Percentiles rank a stretch among this genome's conserved stretches.
phyloP scores from a whole-genome alignment of 192 early-diverging fungal species.

The Cetraspora pellucida region DNA sequence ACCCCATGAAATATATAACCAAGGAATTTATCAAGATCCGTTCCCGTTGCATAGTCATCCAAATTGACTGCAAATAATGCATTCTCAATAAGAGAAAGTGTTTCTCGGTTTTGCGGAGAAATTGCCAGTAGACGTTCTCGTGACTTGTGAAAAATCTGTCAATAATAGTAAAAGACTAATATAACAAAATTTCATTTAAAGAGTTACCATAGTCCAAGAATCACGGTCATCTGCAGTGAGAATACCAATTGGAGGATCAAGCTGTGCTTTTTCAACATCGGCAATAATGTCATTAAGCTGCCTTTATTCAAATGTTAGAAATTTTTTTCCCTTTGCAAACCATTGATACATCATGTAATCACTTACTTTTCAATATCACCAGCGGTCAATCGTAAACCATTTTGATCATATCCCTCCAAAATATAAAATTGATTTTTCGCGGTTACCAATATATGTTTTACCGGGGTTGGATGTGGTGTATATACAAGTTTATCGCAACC shows the following conservation, averaged over 20 bases:
- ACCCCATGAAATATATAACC: slow-evolving; percentile 62
- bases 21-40: slow-evolving; percentile 37
- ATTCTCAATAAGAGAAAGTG: slow-evolving; percentile 66
- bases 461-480: slow-evolving; percentile 43
- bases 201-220: slow-evolving; percentile 62
- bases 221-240: slow-evolving; percentile 83
- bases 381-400: slow-evolving; percentile 58
- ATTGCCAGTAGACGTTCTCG: slow-evolving; percentile 68
- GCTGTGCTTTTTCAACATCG: slow-evolving; percentile 47
- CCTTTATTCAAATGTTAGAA: slow-evolving; percentile 43
- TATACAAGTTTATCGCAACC: slow-evolving; percentile 72
- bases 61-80: slow-evolving; percentile 76
- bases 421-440: slow-evolving; percentile 79
- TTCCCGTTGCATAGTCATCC: slow-evolving; percentile 64
- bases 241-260: slow-evolving; percentile 63
- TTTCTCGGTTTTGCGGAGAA: slow-evolving; percentile 60
- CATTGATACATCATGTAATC: not conserved
- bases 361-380: slow-evolving; percentile 72
- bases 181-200: not conserved
- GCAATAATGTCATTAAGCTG: slow-evolving; percentile 63
- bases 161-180: not conserved
- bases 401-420: slow-evolving; percentile 65
- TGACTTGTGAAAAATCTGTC: slow-evolving; percentile 34
- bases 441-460: slow-evolving; percentile 69
- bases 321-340: too few species aligned